phyloP scores from a whole-genome alignment of 176 grass and related monocot genomes.

The Juncus inflexus region DNA sequence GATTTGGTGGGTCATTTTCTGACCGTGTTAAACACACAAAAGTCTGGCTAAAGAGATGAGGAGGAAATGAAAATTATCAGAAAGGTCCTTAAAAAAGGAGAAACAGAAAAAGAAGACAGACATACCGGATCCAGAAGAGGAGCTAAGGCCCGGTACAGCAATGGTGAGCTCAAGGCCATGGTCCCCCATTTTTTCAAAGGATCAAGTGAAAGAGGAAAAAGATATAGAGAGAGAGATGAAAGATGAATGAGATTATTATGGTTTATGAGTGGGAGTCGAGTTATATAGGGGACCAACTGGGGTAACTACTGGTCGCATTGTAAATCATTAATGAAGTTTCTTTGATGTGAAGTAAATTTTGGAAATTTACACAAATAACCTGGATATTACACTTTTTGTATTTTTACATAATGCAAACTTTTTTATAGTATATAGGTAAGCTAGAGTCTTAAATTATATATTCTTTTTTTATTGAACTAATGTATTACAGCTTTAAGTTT shows the following conservation, averaged over 20 bases:
- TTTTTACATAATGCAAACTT: too few species aligned
- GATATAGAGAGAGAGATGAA: slow-evolving; percentile 11
- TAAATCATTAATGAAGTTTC: slow-evolving; percentile 30
- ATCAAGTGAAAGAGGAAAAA: slow-evolving; percentile 21
- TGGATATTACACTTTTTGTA: background rate
- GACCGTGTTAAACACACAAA: background rate
- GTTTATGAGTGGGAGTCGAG: slow-evolving; percentile 10
- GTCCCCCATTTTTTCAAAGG: slow-evolving; percentile 42
- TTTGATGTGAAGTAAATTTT: slow-evolving; percentile 26
- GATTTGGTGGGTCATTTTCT: slow-evolving; percentile 15
- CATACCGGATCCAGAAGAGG: slow-evolving; percentile 78
- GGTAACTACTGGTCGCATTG: slow-evolving; percentile 16
- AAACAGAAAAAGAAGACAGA: slow-evolving; percentile 9
- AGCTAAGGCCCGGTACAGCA: slow-evolving; percentile 71
- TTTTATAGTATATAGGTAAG: too few species aligned
- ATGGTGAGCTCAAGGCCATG: slow-evolving; percentile 96
- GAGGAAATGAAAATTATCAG: too few species aligned
- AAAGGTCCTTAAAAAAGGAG: background rate
- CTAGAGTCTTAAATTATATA: too few species aligned
- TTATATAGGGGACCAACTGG: slow-evolving; percentile 25
- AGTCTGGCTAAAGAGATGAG: too few species aligned
- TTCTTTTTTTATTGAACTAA: too few species aligned
- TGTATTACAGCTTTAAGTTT: too few species aligned
- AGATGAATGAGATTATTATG: slow-evolving; percentile 21
- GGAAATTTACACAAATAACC: background rate